Conservation (phyloP, 805 yeast genomes). For the Tetrapisispora phaffii region DNA sequence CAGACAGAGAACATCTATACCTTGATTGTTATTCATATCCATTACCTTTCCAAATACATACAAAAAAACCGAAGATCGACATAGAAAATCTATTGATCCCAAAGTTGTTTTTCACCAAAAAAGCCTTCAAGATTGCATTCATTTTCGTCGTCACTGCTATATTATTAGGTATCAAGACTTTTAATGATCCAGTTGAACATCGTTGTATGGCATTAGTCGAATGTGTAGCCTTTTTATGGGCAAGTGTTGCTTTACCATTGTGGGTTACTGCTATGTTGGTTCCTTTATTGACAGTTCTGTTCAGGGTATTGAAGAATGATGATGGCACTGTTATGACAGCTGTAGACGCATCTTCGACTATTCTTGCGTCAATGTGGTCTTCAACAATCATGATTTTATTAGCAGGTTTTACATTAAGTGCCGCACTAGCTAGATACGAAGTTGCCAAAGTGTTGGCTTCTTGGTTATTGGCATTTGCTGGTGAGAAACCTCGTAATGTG, state of each 20-base stretch:
- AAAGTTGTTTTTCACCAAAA: constrained; percentile 37
- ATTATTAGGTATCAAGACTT: constrained; percentile 48
- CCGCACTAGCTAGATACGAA: constrained; percentile 82
- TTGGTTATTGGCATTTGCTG: constrained; percentile 65
- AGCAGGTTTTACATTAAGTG: constrained; percentile 91
- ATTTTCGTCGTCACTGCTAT: constrained; percentile 45
- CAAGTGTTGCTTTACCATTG: constrained; percentile 86
- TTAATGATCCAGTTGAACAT: constrained; percentile 50
- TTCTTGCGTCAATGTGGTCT: constrained; percentile 85
- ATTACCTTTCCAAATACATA: constrained; percentile 17
- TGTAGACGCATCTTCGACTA: constrained; percentile 53
- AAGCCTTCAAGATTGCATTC: constrained; percentile 38
- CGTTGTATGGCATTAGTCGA: constrained; percentile 59
- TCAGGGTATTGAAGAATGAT: constrained; percentile 49
- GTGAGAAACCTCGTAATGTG: constrained; percentile 71
- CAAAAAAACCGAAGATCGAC: not conserved
- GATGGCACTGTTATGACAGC: constrained; percentile 51
- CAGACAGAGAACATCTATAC: constrained; percentile 24
- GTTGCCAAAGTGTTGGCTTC: constrained; percentile 88
- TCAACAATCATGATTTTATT: constrained; percentile 80
- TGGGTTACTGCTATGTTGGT: constrained; percentile 82
- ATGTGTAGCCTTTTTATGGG: constrained; percentile 73
- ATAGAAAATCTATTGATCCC: constrained; percentile 35
- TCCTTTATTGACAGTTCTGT: constrained; percentile 68
- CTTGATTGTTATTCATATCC: constrained; percentile 28